phyloP scores from a whole-genome alignment of 176 grass and related monocot genomes.

The Hyparrhenia diplandra region DNA sequence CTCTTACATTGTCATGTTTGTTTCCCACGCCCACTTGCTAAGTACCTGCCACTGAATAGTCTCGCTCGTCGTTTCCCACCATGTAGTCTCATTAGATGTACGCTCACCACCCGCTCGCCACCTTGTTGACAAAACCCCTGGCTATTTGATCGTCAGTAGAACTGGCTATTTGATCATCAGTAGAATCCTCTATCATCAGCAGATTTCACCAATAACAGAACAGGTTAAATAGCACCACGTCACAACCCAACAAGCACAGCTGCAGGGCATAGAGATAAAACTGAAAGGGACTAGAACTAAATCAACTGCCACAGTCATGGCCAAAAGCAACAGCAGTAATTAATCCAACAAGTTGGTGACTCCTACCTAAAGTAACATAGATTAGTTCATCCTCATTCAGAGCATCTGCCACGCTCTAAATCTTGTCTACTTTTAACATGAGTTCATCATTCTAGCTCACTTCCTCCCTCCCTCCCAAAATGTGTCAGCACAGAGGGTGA shows the following conservation, averaged over 20 bases:
- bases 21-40: too few relatives aligned
- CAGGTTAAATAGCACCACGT: constrained; percentile 10
- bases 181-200: neutral
- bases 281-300: neutral
- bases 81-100: too few relatives aligned
- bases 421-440: constrained; percentile 1
- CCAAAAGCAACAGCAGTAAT: neutral
- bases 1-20: too few relatives aligned
- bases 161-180: neutral
- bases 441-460: neutral
- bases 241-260: neutral
- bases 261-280: neutral
- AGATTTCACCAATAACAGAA: neutral
- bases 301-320: neutral
- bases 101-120: too few relatives aligned
- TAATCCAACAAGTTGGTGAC: constrained; percentile 3
- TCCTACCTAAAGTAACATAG: neutral
- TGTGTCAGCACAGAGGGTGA: constrained; percentile 22
- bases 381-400: neutral
- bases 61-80: too few relatives aligned
- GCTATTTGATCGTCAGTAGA: neutral
- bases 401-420: constrained; percentile 9
- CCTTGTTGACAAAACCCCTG: too few relatives aligned
- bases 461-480: constrained; percentile 18
- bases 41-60: too few relatives aligned